Conservation (phyloP, 2,329 filamentous ascomycete species). For the Colletotrichum salicis region DNA sequence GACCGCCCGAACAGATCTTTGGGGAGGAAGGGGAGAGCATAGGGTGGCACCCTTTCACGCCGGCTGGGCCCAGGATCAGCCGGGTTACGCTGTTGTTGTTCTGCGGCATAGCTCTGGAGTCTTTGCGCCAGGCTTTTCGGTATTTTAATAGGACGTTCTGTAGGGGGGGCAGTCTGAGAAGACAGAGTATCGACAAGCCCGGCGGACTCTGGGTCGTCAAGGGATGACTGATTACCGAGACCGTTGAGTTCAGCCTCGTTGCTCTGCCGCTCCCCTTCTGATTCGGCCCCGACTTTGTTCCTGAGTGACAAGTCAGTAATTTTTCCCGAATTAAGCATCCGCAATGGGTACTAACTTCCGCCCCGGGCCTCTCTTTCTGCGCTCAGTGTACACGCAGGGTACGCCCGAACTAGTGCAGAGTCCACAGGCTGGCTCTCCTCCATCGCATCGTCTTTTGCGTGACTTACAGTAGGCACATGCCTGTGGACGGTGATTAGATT, state of each 20-base stretch:
- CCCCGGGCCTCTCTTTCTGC: slow-evolving; percentile 29
- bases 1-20: background rate
- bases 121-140: background rate
- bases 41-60: background rate
- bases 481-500: background rate
- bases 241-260: background rate
- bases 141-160: background rate
- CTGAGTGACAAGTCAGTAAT: background rate
- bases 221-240: background rate
- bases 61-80: background rate
- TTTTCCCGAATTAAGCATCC: background rate
- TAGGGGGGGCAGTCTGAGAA: background rate
- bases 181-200: background rate
- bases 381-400: slow-evolving; percentile 23
- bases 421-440: slow-evolving; percentile 22
- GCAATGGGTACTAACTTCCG: slow-evolving; percentile 9
- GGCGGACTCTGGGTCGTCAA: background rate
- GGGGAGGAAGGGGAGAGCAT: background rate
- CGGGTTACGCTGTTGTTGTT: background rate
- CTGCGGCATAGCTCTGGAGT: background rate
- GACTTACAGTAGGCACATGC: slow-evolving; percentile 26
- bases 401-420: slow-evolving; percentile 14
- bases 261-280: background rate
- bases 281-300: background rate
- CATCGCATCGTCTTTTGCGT: slow-evolving; percentile 32